These are phyloP conservation scores for Pythium aquatile DNA, from an alignment of 352 stramenopile genomes.

Conservation along the genomic window DNA sequence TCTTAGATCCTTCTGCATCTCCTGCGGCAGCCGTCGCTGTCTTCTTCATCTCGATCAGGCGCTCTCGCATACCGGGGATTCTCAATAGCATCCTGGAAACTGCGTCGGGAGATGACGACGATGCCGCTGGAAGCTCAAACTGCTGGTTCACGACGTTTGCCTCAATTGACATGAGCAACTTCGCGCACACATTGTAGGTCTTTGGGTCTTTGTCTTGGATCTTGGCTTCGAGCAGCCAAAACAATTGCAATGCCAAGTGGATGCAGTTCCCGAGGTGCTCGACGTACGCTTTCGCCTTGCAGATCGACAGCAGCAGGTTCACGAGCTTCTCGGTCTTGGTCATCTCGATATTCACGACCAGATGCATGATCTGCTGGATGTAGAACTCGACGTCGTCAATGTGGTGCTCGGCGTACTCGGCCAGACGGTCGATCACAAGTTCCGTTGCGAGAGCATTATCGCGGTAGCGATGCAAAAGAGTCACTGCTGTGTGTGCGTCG, in stretches of 20 bases:
- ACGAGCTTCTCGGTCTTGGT: slow-evolving; percentile 65
- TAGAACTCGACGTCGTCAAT: slow-evolving; percentile 85
- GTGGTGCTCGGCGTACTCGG: slow-evolving; percentile 59
- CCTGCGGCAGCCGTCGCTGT: not conserved
- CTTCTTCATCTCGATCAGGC: slow-evolving; percentile 34
- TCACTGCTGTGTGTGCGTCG: slow-evolving; percentile 66
- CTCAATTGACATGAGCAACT: slow-evolving; percentile 82
- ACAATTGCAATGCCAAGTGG: slow-evolving; percentile 66
- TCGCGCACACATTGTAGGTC: slow-evolving; percentile 75
- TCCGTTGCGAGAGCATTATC: slow-evolving; percentile 61
- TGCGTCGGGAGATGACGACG: slow-evolving; percentile 29
- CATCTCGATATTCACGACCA: slow-evolving; percentile 65
- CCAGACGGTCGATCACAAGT: slow-evolving; percentile 62
- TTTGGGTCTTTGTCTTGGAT: slow-evolving; percentile 69
- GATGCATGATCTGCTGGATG: slow-evolving; percentile 76
- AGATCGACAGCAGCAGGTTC: slow-evolving; percentile 74
- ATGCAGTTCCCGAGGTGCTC: slow-evolving; percentile 82
- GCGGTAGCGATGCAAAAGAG: slow-evolving; percentile 69
- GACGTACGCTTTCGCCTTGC: slow-evolving; percentile 70
- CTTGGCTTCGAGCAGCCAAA: slow-evolving; percentile 78
- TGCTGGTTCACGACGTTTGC: slow-evolving; percentile 81
- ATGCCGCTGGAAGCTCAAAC: slow-evolving; percentile 50
- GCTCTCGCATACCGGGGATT: slow-evolving; percentile 59
- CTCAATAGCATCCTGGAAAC: slow-evolving; percentile 47
- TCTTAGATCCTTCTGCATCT: not conserved